Evolutionary conservation across 1,284 basidiomycete genomes (phyloP), one percentile per base, ranked within the genome.

Genomic region (Singerocomus inundabilis): DNA sequence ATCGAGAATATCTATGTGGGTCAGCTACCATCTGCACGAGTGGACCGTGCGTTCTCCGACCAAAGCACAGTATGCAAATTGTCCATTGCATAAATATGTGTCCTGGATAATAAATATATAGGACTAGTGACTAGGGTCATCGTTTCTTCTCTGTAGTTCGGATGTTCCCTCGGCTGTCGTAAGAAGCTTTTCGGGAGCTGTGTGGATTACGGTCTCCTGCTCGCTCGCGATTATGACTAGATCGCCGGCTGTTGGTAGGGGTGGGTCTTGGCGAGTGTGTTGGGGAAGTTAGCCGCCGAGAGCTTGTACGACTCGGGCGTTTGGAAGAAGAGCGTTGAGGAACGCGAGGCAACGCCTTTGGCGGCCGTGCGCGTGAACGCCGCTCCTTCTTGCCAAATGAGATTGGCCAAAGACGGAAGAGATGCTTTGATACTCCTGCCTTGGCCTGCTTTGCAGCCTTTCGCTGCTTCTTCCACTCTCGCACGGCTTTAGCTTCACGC

Each of bases 401-500:
- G 41, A 53, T 33, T 39, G 66, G 52, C 49, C 62, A 56, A 25
- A 55, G 52, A 52, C 51, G 39, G 52, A 45, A 53, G 31, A 48
- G 16, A 30, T 46, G 42, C 26, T 49, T 54, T 12, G 53, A 48
- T 36, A 13, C 18, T 12, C 48, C 56, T 40, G 46, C 44, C 44
- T 56, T 67, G 31, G 51, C 60, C 34, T 31, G 44, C 18, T 52
- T 54, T 46, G 58, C 53, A 69, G 64, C 52, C 49, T 54, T 49
- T 18, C 46, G 50, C 55, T 58, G 52, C 39, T 49, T 58, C 48
- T 67, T 57, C 44, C n/a, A 41, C 47, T 68, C 57, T 42, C 62
- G 57, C 18, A 52, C 45, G 16, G 54, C 60, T 48, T 69, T 71
- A 67, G 82, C 82, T 62, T 81, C 79, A 37, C 68, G 70, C 71